Base-by-base conservation (phyloP, 805 yeast genomes). In the Wickerhamiella allomyrinae region DNA sequence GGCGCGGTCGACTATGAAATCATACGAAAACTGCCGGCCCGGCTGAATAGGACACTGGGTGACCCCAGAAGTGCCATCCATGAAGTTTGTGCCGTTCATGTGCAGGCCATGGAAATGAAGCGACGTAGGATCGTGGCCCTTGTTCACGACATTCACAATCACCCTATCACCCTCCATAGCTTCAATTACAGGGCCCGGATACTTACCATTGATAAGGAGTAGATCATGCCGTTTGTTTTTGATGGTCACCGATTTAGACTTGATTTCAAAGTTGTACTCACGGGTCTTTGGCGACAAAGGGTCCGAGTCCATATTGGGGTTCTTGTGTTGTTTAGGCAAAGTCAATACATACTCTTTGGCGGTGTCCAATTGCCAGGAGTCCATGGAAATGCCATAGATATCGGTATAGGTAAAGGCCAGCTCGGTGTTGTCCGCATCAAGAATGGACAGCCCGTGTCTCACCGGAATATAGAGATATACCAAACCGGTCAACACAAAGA, bases 81-180 rank as follows among this genome's bases (percentile, higher is more conserved):
- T 60, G 56, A 60, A 66, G 11, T 66, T 65, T 8, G 73, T 65
- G 2, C 67, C 69, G 9, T 61, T 57, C 44, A 69, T 73, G 8
- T 61, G 58, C 41, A 73, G 49, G 1, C 79, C 78, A 47, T 74
- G 78, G 54, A 70, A 72, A 48, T 73, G 79, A n/a, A 73, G 39
- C 1, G 73, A 49, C 0, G 71, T 65, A 0, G 64, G 52, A 15
- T 40, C 49, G 3, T 59, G 61, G 5, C 66, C 55, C 17, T 54
- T 50, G 48, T 73, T 73, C 33, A 52, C 49, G 13, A 70, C 60
- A 2, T 57, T 56, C 2, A 72, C 63, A 1, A 61, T 44, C 7
- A 62, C 36, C 7, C 50, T 44, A 41, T 62, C 67, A 10, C 65
- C 67, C 29, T 61, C 64, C 43, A 53, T 58, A 47, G 58, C 69